Evolutionary conservation across 2,329 filamentous ascomycete genomes (phyloP).

Genomic region (Rhinocladiella similis): DNA sequence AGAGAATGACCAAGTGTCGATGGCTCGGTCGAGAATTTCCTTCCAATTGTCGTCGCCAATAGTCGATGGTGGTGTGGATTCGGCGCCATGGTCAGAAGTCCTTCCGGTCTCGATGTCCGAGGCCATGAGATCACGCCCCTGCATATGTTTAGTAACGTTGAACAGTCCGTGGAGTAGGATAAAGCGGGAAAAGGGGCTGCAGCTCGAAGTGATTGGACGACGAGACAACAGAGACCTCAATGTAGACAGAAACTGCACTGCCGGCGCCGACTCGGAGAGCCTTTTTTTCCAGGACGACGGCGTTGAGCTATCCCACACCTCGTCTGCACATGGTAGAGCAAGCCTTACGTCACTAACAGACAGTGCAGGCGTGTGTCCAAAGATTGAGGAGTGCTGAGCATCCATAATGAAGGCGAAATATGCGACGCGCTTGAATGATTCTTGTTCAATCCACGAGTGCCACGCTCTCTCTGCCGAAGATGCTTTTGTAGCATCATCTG

Average conservation of each 20-base stretch:
- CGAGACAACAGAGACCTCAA: slow-evolving; percentile 28
- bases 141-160: slow-evolving; percentile 31
- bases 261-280: slow-evolving; percentile 24
- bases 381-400: slow-evolving; percentile 34
- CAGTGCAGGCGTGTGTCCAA: slow-evolving; percentile 32
- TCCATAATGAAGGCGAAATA: slow-evolving; percentile 36
- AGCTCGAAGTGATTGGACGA: slow-evolving; percentile 28
- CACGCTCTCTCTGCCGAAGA: slow-evolving; percentile 14
- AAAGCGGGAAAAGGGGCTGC: slow-evolving; percentile 30
- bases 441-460: slow-evolving; percentile 32
- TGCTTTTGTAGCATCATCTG: slow-evolving; percentile 1
- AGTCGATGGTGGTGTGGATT: slow-evolving; percentile 5
- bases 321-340: slow-evolving; percentile 31
- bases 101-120: slow-evolving; percentile 26
- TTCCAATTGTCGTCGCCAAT: slow-evolving; percentile 29
- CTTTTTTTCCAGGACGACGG: slow-evolving; percentile 28
- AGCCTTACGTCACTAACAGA: slow-evolving; percentile 33
- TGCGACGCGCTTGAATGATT: slow-evolving; percentile 31
- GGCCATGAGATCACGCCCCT: slow-evolving; percentile 28
- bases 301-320: slow-evolving; percentile 29
- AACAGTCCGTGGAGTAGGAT: slow-evolving; percentile 32
- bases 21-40: slow-evolving; percentile 31
- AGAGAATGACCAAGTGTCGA: slow-evolving; percentile 34
- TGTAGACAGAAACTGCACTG: slow-evolving; percentile 30
- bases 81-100: slow-evolving; percentile 8